Evolutionary conservation across 768 basidiomycete genomes (phyloP).

Genomic region (Steccherinum ochraceum): DNA sequence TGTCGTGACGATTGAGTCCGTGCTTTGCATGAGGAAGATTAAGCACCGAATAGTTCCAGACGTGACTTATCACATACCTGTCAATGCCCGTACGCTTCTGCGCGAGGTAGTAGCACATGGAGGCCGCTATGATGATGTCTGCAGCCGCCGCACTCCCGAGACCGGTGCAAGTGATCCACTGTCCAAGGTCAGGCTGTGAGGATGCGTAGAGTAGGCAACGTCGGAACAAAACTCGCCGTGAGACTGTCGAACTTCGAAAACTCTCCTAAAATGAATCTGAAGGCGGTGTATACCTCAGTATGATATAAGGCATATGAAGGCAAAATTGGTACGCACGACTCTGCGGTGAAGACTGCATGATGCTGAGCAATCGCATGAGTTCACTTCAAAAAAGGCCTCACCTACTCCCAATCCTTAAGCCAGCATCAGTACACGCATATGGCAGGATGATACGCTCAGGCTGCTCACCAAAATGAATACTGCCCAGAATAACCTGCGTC

Average conservation of each 20-base stretch:
- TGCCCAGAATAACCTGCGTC: slow-evolving; percentile 20
- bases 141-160: slow-evolving; percentile 40
- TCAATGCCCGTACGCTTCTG: slow-evolving; percentile 42
- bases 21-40: background rate
- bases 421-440: too few species aligned
- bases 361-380: background rate
- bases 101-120: slow-evolving; percentile 44
- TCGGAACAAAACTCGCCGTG: slow-evolving; percentile 11
- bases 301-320: background rate
- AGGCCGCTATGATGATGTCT: slow-evolving; percentile 41
- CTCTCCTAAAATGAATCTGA: slow-evolving; percentile 32
- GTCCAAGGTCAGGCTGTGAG: too few species aligned
- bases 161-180: slow-evolving; percentile 46
- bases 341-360: background rate
- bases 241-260: slow-evolving; percentile 27
- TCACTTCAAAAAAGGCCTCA: background rate
- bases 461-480: slow-evolving; percentile 3
- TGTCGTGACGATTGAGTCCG: slow-evolving; percentile 10
- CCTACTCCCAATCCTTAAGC: too few species aligned
- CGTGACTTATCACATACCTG: slow-evolving; percentile 21
- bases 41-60: background rate
- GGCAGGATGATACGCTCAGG: background rate
- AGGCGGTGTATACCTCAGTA: slow-evolving; percentile 36
- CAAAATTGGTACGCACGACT: background rate
- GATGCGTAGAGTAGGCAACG: too few species aligned